Evolutionary conservation across 768 basidiomycete genomes (phyloP).

Genomic region (Neoboletus magnificus): DNA sequence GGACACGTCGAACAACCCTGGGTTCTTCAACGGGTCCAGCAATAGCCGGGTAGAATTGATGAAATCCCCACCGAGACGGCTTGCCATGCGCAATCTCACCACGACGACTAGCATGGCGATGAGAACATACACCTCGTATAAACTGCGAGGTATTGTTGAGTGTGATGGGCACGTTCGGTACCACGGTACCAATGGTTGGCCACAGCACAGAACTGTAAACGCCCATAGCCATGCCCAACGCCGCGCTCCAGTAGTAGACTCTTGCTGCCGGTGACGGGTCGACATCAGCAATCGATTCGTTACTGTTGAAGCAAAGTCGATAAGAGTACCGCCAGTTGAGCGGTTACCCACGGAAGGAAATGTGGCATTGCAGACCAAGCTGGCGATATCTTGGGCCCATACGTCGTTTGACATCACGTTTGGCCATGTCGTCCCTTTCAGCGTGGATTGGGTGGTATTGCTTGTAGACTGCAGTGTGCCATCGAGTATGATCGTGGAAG

Average conservation of each 20-base stretch:
- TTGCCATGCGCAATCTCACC: not conserved
- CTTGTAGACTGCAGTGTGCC: too few relatives aligned
- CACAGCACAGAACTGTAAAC: not conserved
- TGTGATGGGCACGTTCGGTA: not conserved
- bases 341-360: not conserved
- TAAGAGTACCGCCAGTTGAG: not conserved
- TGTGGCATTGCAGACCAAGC: not conserved
- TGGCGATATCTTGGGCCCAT: not conserved
- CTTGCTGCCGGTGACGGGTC: not conserved
- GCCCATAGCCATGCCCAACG: not conserved
- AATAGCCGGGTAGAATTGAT: not conserved
- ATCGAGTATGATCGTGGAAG: too few relatives aligned
- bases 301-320: too few relatives aligned
- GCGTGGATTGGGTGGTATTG: too few relatives aligned
- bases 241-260: not conserved
- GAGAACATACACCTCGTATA: constrained; percentile 1
- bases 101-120: constrained; percentile 1
- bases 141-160: not conserved
- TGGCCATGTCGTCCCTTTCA: too few relatives aligned
- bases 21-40: constrained; percentile 1
- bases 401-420: too few relatives aligned
- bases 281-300: too few relatives aligned
- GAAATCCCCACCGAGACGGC: constrained; percentile 1
- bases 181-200: not conserved
- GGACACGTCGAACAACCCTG: constrained; percentile 4